Percentiles rank a stretch among this genome's conserved stretches.
Conservation (phyloP, 1,284 basidiomycete genomes). For the Pseudozyma flocculosa region DNA sequence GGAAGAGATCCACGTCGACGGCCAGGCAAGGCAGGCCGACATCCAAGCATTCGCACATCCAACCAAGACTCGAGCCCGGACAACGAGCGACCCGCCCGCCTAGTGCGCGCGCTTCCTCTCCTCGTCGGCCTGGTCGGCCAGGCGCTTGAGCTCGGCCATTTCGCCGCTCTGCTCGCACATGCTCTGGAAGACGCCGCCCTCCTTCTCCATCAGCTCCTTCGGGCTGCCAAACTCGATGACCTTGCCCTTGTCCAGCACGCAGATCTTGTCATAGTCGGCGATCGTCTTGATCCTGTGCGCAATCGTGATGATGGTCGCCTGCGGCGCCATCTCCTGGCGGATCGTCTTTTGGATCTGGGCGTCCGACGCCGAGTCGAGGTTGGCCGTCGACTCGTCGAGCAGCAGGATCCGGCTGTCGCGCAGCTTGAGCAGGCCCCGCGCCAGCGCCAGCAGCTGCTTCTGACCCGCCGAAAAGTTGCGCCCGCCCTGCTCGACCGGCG, state of each 20-base stretch:
- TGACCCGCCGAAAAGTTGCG: conserved; percentile 63
- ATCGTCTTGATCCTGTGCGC: conserved; percentile 71
- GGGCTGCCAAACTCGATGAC: conserved; percentile 80
- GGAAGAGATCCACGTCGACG: too few species aligned
- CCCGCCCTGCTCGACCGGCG: conserved; percentile 62
- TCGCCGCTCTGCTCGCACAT: conserved; percentile 51
- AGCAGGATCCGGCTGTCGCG: conserved; percentile 63
- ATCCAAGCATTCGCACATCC: too few species aligned
- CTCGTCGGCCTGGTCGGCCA: conserved; percentile 28
- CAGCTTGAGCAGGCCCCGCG: conserved; percentile 62
- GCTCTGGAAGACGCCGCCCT: conserved; percentile 39
- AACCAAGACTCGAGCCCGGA: too few species aligned
- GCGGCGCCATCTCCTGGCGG: conserved; percentile 56
- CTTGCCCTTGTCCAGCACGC: conserved; percentile 64
- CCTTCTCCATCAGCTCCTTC: conserved; percentile 62
- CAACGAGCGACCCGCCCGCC: too few species aligned
- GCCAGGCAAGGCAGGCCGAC: too few species aligned
- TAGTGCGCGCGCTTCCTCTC: not conserved
- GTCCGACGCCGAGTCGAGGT: conserved; percentile 60
- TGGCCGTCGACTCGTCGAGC: conserved; percentile 63
- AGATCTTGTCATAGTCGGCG: conserved; percentile 64
- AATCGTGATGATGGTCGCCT: conserved; percentile 63
- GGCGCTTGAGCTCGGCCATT: conserved; percentile 35
- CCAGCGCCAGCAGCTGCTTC: conserved; percentile 64
- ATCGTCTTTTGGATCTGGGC: conserved; percentile 62